phyloP scores from a whole-genome alignment of 1,284 basidiomycete genomes.

The Mycosarcoma maydis region DNA sequence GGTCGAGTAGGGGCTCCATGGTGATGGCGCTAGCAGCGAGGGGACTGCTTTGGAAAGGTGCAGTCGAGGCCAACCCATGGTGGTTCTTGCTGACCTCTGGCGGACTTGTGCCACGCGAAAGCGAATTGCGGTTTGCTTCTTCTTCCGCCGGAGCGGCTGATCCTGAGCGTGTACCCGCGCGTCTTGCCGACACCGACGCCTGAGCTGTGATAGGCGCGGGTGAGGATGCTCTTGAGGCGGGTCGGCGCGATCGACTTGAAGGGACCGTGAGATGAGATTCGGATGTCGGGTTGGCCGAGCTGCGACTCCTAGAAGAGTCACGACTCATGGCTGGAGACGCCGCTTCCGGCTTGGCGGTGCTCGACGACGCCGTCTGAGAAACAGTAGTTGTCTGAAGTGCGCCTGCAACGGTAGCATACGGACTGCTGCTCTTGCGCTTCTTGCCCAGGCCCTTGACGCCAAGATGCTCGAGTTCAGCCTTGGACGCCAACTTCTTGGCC shows the following conservation, averaged over 20 bases:
- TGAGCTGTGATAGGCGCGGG: slow-evolving; percentile 33
- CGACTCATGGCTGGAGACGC: slow-evolving; percentile 37
- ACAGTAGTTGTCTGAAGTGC: neutral
- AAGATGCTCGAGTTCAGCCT: slow-evolving; percentile 59
- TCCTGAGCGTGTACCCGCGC: slow-evolving; percentile 24
- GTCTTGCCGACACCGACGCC: slow-evolving; percentile 7
- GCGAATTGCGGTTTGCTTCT: slow-evolving; percentile 13
- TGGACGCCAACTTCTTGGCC: slow-evolving; percentile 47
- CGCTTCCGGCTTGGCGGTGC: slow-evolving; percentile 6
- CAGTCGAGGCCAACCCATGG: slow-evolving; percentile 36
- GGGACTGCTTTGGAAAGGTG: slow-evolving; percentile 48
- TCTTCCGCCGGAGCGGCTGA: slow-evolving; percentile 30
- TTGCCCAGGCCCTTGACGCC: slow-evolving; percentile 58
- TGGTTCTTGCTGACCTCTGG: slow-evolving; percentile 38
- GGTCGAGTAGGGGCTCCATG: slow-evolving; percentile 44
- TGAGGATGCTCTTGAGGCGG: slow-evolving; percentile 38
- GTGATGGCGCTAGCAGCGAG: slow-evolving; percentile 48
- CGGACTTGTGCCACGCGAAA: slow-evolving; percentile 36
- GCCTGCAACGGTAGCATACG: slow-evolving; percentile 43
- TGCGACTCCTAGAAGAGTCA: slow-evolving; percentile 33
- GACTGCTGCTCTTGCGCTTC: slow-evolving; percentile 62
- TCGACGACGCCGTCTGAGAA: slow-evolving; percentile 11
- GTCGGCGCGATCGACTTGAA: slow-evolving; percentile 42
- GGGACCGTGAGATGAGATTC: slow-evolving; percentile 27
- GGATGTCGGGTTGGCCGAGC: slow-evolving; percentile 23